These are phyloP conservation scores for Inonotus hispidus DNA, from an alignment of 1,284 basidiomycete species.

Conservation along the genomic window DNA sequence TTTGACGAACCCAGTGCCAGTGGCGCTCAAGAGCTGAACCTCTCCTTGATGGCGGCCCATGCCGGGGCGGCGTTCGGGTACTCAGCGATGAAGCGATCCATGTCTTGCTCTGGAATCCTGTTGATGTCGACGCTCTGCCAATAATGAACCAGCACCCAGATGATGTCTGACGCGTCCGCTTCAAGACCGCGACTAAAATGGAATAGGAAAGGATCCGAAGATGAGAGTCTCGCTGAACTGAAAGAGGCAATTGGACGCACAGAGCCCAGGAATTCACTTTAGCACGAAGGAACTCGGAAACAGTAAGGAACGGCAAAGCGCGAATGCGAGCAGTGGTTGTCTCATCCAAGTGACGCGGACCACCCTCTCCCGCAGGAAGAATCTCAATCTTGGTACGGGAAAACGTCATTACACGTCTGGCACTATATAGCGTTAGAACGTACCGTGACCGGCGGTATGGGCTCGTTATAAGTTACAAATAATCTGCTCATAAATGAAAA, in stretches of 20 bases:
- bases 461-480: conserved; percentile 33
- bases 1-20: neutral
- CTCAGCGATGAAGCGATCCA: conserved; percentile 25
- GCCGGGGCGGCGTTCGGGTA: conserved; percentile 22
- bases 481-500: conserved; percentile 25
- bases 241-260: conserved; percentile 19
- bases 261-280: conserved; percentile 32
- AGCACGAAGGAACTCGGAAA: conserved; percentile 74
- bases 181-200: conserved; percentile 21
- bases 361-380: conserved; percentile 70
- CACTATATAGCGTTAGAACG: conserved; percentile 15
- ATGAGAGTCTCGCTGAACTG: neutral
- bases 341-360: conserved; percentile 64
- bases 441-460: conserved; percentile 35
- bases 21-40: conserved; percentile 18
- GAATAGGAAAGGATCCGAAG: neutral
- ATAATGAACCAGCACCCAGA: conserved; percentile 26
- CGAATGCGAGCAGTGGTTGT: conserved; percentile 60
- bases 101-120: conserved; percentile 29
- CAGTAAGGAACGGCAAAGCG: conserved; percentile 65
- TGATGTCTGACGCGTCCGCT: conserved; percentile 26
- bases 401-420: neutral
- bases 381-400: conserved; percentile 76
- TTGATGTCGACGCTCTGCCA: conserved; percentile 29
- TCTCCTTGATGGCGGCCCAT: conserved; percentile 24